A percentile compares a stretch with the other conserved stretches of the same genome.
Evolutionary conservation across 306 rosid species (phyloP).

Genomic region (Lagenaria siceraria): DNA sequence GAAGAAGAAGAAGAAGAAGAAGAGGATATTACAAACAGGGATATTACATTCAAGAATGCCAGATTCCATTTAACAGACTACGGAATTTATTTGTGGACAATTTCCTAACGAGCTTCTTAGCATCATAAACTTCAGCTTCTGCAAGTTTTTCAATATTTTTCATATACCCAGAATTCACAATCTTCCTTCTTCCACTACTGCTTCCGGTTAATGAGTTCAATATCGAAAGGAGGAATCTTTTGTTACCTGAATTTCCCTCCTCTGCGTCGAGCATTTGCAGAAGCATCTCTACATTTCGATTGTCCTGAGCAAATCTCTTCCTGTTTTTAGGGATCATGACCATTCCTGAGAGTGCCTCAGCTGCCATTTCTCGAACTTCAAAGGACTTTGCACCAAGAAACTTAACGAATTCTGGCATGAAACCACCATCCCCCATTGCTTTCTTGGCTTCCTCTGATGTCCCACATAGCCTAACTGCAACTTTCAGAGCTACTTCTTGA

Average conservation of each 20-base stretch:
- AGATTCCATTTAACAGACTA: slow-evolving; percentile 59
- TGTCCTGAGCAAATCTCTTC: slow-evolving; percentile 66
- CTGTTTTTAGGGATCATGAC: slow-evolving; percentile 60
- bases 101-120: slow-evolving; percentile 76
- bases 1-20: neutral
- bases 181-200: slow-evolving; percentile 71
- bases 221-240: slow-evolving; percentile 48
- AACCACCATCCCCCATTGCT: slow-evolving; percentile 53
- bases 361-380: slow-evolving; percentile 77
- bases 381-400: slow-evolving; percentile 63
- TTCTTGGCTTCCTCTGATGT: slow-evolving; percentile 66
- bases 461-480: slow-evolving; percentile 43
- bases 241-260: slow-evolving; percentile 44
- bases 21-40: slow-evolving; percentile 12
- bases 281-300: slow-evolving; percentile 38
- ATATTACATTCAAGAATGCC: slow-evolving; percentile 50
- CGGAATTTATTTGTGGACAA: slow-evolving; percentile 63
- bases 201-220: slow-evolving; percentile 63
- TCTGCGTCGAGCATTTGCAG: slow-evolving; percentile 51
- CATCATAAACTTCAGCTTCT: slow-evolving; percentile 68
- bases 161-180: slow-evolving; percentile 52
- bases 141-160: slow-evolving; percentile 78
- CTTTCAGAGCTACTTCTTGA: slow-evolving; percentile 65
- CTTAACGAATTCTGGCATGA: slow-evolving; percentile 69
- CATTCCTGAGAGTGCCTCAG: slow-evolving; percentile 55